These are phyloP conservation scores for Boletus pseudo-olivaceus DNA, from an alignment of 768 basidiomycete genomes.

Conservation along the genomic window DNA sequence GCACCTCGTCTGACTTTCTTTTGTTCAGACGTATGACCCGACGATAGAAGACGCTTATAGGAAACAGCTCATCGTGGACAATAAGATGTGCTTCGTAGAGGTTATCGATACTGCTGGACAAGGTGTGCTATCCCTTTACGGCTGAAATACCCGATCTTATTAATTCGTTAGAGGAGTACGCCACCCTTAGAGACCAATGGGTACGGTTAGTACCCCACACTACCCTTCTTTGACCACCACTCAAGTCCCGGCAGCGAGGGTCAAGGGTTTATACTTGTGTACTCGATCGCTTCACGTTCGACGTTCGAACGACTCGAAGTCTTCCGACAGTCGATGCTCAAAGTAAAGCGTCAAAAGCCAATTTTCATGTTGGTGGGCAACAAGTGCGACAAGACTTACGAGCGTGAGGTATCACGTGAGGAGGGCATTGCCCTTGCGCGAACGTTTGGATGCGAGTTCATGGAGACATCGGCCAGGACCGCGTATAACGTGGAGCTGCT, in stretches of 20 bases:
- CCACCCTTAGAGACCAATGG: slow-evolving; percentile 96
- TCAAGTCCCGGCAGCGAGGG: slow-evolving; percentile 67
- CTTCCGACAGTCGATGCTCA: slow-evolving; percentile 85
- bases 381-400: slow-evolving; percentile 90
- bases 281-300: slow-evolving; percentile 91
- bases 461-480: slow-evolving; percentile 96
- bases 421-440: slow-evolving; percentile 82
- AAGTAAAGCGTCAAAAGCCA: slow-evolving; percentile 81
- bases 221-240: slow-evolving; percentile 5
- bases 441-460: slow-evolving; percentile 86
- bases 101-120: slow-evolving; percentile 98
- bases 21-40: slow-evolving; percentile 84
- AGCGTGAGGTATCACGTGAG: slow-evolving; percentile 87
- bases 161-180: slow-evolving; percentile 79
- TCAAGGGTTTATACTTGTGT: slow-evolving; percentile 96
- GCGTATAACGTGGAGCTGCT: slow-evolving; percentile 88
- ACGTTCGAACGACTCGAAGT: slow-evolving; percentile 89
- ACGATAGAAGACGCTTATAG: slow-evolving; percentile 98
- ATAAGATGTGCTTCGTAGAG: slow-evolving; percentile 93
- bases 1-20: slow-evolving; percentile 9
- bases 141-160: slow-evolving; percentile 16
- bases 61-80: slow-evolving; percentile 92
- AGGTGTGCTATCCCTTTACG: slow-evolving; percentile 50
- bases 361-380: slow-evolving; percentile 96
- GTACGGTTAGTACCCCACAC: slow-evolving; percentile 65